phyloP scores from a whole-genome alignment of 1,139 yeast genomes.

The Candida sanyaensis region DNA sequence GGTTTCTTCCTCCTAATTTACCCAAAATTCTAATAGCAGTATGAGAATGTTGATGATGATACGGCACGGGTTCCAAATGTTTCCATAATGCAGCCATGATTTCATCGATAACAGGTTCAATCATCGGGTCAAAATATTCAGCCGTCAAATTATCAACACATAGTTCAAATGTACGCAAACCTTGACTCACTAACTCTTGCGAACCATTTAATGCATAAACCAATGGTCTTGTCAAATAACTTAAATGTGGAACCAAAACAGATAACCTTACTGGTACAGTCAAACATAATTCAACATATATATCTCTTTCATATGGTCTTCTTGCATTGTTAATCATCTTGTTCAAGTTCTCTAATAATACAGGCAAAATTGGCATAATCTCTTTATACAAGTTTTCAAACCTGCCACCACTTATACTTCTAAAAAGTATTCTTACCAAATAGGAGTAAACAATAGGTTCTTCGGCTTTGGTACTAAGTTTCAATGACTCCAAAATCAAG shows the following conservation, averaged over 20 bases:
- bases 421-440: slow-evolving; percentile 81
- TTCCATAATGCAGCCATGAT: slow-evolving; percentile 93
- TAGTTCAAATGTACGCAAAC: slow-evolving; percentile 89
- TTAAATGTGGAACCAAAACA: slow-evolving; percentile 89
- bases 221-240: slow-evolving; percentile 84
- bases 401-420: slow-evolving; percentile 96
- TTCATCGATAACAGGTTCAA: slow-evolving; percentile 93
- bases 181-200: slow-evolving; percentile 91
- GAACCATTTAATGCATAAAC: slow-evolving; percentile 89
- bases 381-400: slow-evolving; percentile 91
- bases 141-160: slow-evolving; percentile 97
- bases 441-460: slow-evolving; percentile 92
- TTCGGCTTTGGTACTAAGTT: slow-evolving; percentile 81
- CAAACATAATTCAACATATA: slow-evolving; percentile 89
- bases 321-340: slow-evolving; percentile 81
- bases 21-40: slow-evolving; percentile 93
- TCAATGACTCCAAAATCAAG: slow-evolving; percentile 77
- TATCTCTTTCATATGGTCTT: slow-evolving; percentile 87
- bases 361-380: slow-evolving; percentile 87
- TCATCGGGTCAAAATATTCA: slow-evolving; percentile 94
- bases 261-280: slow-evolving; percentile 95
- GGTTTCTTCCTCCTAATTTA: slow-evolving; percentile 93
- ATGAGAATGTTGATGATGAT: slow-evolving; percentile 91
- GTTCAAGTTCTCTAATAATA: slow-evolving; percentile 80
- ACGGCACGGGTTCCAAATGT: slow-evolving; percentile 88